A percentile compares a stretch with the other conserved stretches of the same genome.
Conservation (phyloP, 352 stramenopile species). For the Pythium sp. region DNA sequence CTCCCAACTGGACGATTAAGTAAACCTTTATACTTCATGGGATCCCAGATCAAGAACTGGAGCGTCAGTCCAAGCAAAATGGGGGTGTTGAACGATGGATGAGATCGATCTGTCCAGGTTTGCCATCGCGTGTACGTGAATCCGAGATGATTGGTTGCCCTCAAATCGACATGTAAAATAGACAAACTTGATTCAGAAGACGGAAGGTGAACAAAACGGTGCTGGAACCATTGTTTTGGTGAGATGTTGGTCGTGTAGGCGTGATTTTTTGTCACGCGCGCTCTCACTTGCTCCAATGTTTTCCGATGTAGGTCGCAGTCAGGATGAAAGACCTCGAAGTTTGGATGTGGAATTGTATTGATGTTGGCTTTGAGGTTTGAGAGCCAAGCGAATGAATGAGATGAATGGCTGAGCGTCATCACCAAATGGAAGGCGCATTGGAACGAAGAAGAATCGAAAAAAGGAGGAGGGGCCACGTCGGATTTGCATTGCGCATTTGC, state of each 20-base stretch:
- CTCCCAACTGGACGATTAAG: constrained; percentile 85
- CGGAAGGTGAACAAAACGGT: not conserved
- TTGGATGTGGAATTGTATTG: not conserved
- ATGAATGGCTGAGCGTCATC: not conserved
- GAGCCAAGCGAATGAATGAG: not conserved
- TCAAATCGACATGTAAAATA: not conserved
- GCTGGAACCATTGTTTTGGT: not conserved
- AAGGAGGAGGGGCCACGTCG: not conserved
- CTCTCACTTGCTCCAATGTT: not conserved
- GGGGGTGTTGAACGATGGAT: not conserved
- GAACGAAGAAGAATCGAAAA: too few relatives aligned
- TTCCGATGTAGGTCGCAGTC: not conserved
- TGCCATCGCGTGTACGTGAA: too few relatives aligned
- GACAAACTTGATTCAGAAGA: not conserved
- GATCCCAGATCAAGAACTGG: not conserved
- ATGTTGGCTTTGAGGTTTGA: not conserved
- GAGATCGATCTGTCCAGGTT: not conserved
- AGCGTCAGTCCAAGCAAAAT: not conserved
- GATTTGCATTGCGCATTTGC: not conserved
- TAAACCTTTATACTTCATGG: not conserved
- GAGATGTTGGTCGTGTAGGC: not conserved
- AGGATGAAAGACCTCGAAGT: not conserved
- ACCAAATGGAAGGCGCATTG: not conserved
- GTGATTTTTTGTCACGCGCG: not conserved
- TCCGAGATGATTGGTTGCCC: not conserved